Evolutionary conservation across 192 early-diverging fungal genomes (phyloP).

Genomic region (Chytriomyces confervae): DNA sequence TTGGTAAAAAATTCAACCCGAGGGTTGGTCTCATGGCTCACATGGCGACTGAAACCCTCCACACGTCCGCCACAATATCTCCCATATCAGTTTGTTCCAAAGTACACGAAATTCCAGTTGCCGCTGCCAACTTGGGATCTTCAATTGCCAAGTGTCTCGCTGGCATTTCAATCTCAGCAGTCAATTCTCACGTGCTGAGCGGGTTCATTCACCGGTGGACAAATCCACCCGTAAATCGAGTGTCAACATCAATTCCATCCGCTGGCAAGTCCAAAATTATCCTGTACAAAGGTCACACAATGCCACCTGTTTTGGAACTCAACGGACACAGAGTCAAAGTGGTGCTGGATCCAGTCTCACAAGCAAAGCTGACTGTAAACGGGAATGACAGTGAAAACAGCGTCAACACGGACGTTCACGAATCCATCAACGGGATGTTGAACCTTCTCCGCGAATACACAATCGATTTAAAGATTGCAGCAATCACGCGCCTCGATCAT

Average conservation of each 20-base stretch:
- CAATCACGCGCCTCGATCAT: conserved; percentile 1
- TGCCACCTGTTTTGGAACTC: neutral
- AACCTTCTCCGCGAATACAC: conserved; percentile 8
- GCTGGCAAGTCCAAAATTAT: neutral
- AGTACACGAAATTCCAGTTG: conserved; percentile 19
- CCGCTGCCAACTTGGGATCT: conserved; percentile 6
- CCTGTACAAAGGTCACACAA: neutral
- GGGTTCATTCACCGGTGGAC: conserved; percentile 9
- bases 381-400: too few species aligned
- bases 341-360: neutral
- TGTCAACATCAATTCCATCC: neutral
- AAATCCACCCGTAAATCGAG: neutral
- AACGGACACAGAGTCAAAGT: neutral
- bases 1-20: conserved; percentile 12
- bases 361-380: neutral
- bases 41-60: conserved; percentile 8
- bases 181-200: neutral
- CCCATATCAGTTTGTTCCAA: neutral
- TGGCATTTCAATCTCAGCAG: neutral
- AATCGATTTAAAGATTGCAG: conserved; percentile 10
- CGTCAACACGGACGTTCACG: too few species aligned
- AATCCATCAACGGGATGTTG: neutral
- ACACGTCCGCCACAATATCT: neutral
- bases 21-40: neutral
- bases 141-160: neutral